Base-by-base conservation (phyloP, 1,139 yeast species). In the Suhomyces maxii region DNA sequence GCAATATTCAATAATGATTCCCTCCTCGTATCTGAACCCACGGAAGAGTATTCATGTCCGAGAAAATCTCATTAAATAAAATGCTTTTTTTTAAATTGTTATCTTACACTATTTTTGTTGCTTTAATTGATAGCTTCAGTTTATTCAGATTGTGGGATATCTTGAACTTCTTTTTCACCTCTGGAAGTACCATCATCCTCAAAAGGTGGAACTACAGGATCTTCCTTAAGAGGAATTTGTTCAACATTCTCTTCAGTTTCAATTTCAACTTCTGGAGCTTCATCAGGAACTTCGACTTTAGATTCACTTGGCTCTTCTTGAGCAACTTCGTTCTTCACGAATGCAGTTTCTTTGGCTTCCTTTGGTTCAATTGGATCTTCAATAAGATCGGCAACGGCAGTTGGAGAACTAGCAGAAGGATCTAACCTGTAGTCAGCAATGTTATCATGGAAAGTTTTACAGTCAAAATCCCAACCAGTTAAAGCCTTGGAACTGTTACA, bases 381-480 rank as follows among this genome's bases (percentile, higher is more conserved):
- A 31, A 39, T 40, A 7, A 53, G 37, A 13, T 44, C 45, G 25
- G 39, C 26, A 7, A 23, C 44, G 10, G 31, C 30, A 14, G 43
- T 28, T n/a, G 46, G 14, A 6, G 36, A 8, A 23, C 35, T 31
- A 2, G 46, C 36, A 9, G 43, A 32, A n/a, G 47, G n/a, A 18
- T 34, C 37, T 11, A 28, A 40, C 7, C 30, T 34, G 53, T 73
- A 74, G 23, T 69, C 66, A 26, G 60, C 55, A 18, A 61, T 51
- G 26, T 53, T 55, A 9, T 57, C 60, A 45, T 75, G 76, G 72
- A 79, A 89, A 18, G 74, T 60, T 53, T 71, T 71, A 69, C 99
- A 93, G 60, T 84, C 86, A 63, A 84, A 93, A 73, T 93, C 99
- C 99, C 96, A 89, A 11, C 79, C 71, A 14, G 73, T 62, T 26